These are phyloP conservation scores for Aspergillus ustus DNA, from an alignment of 2,329 filamentous ascomycete genomes.

Conservation along the genomic window DNA sequence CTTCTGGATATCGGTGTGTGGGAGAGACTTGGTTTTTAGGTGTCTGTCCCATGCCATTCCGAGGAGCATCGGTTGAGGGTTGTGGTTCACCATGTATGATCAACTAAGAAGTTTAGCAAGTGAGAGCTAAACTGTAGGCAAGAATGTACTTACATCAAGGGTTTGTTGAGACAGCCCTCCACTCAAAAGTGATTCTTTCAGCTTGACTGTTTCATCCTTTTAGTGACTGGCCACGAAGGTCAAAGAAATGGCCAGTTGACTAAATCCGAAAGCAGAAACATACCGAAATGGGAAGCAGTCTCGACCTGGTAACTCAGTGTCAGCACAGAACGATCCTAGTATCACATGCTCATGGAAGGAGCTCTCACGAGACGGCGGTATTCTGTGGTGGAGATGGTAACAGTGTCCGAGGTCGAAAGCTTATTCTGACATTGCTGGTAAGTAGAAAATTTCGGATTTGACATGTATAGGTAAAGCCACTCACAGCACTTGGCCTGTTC, in stretches of 20 bases:
- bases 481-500: constrained; percentile 20
- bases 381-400: constrained; percentile 64
- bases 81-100: constrained; percentile 24
- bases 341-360: not conserved
- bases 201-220: constrained; percentile 43
- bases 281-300: constrained; percentile 23
- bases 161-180: constrained; percentile 57
- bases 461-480: constrained; percentile 1
- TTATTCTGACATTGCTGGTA: constrained; percentile 35
- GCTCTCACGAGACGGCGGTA: constrained; percentile 62
- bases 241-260: not conserved
- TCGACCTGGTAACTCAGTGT: constrained; percentile 19
- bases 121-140: constrained; percentile 8
- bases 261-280: not conserved
- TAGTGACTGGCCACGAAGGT: constrained; percentile 1
- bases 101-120: constrained; percentile 26
- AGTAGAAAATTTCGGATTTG: constrained; percentile 5
- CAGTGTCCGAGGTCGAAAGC: constrained; percentile 43
- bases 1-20: not conserved
- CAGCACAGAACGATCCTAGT: not conserved
- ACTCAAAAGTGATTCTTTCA: constrained; percentile 54
- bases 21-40: not conserved
- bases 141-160: constrained; percentile 47
- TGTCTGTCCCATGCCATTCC: not conserved
- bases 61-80: not conserved